phyloP scores from a whole-genome alignment of 768 basidiomycete genomes.

The Suillus alpinus region DNA sequence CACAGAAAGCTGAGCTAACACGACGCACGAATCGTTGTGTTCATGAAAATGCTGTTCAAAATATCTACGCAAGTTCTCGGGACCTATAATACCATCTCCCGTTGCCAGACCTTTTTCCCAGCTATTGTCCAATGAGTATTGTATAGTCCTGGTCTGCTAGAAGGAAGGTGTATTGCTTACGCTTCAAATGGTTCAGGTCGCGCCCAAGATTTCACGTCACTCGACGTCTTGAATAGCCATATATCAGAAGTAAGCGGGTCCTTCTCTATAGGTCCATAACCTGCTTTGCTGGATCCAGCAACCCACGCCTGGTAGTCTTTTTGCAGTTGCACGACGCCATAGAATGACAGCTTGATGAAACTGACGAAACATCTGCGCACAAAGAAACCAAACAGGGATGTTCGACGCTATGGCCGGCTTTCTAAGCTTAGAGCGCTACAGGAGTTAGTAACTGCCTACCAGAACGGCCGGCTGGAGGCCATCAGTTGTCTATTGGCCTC shows the following conservation, averaged over 20 bases:
- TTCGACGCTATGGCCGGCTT: slow-evolving; percentile 48
- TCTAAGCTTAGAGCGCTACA: background rate
- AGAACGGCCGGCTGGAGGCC: slow-evolving; percentile 22
- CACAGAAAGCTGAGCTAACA: background rate
- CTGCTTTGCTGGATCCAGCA: slow-evolving; percentile 42
- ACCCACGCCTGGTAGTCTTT: slow-evolving; percentile 68
- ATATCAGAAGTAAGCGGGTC: slow-evolving; percentile 50
- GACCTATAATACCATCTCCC: slow-evolving; percentile 67
- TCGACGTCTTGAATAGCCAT: slow-evolving; percentile 57
- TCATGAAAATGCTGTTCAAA: slow-evolving; percentile 87
- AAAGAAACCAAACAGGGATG: slow-evolving; percentile 81
- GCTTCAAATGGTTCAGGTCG: slow-evolving; percentile 55
- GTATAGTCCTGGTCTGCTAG: slow-evolving; percentile 2
- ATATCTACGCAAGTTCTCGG: slow-evolving; percentile 71
- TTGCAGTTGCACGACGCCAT: slow-evolving; percentile 64
- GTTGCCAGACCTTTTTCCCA: slow-evolving; percentile 64
- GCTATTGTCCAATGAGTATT: slow-evolving; percentile 33
- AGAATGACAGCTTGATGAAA: slow-evolving; percentile 74
- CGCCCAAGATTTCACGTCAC: slow-evolving; percentile 67
- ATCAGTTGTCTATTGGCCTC: background rate
- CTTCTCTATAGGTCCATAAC: slow-evolving; percentile 49
- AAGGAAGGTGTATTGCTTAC: slow-evolving; percentile 37
- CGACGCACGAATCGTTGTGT: slow-evolving; percentile 71
- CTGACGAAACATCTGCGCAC: slow-evolving; percentile 73
- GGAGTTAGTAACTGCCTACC: slow-evolving; percentile 11